phyloP scores from a whole-genome alignment of 805 yeast genomes.

The Pichia cabralensis region DNA sequence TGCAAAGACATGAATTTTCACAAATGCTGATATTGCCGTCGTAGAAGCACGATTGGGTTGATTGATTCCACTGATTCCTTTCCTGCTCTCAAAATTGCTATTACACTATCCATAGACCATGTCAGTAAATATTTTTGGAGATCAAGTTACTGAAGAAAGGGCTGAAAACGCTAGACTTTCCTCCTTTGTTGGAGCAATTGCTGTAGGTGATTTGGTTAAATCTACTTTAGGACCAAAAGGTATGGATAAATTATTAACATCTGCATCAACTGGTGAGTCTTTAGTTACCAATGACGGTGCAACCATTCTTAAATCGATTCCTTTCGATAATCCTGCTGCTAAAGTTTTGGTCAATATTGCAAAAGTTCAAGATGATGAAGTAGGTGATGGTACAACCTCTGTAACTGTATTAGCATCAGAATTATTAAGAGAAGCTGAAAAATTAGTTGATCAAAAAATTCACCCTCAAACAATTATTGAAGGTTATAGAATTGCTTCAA shows the following conservation, averaged over 20 bases:
- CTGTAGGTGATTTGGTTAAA: slow-evolving; percentile 95
- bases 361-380: slow-evolving; percentile 95
- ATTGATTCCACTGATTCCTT: too few species aligned
- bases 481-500: slow-evolving; percentile 84
- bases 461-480: slow-evolving; percentile 98
- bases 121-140: slow-evolving; percentile 94
- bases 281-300: slow-evolving; percentile 98
- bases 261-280: slow-evolving; percentile 69
- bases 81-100: too few species aligned
- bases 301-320: slow-evolving; percentile 86
- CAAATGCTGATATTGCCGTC: too few species aligned
- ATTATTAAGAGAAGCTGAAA: slow-evolving; percentile 88
- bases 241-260: slow-evolving; percentile 90
- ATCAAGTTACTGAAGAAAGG: slow-evolving; percentile 94
- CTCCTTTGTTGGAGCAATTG: slow-evolving; percentile 97
- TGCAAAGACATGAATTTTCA: too few species aligned
- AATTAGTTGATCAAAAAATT: slow-evolving; percentile 80
- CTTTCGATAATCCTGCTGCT: slow-evolving; percentile 96
- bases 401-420: slow-evolving; percentile 90
- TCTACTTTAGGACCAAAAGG: slow-evolving; percentile 96
- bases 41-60: too few species aligned
- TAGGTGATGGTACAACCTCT: slow-evolving; percentile 97
- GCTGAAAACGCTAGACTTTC: slow-evolving; percentile 97
- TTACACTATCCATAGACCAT: slow-evolving; percentile 17
- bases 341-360: slow-evolving; percentile 90